phyloP scores from a whole-genome alignment of 345 rosid genomes.

The Citrus glauca region DNA sequence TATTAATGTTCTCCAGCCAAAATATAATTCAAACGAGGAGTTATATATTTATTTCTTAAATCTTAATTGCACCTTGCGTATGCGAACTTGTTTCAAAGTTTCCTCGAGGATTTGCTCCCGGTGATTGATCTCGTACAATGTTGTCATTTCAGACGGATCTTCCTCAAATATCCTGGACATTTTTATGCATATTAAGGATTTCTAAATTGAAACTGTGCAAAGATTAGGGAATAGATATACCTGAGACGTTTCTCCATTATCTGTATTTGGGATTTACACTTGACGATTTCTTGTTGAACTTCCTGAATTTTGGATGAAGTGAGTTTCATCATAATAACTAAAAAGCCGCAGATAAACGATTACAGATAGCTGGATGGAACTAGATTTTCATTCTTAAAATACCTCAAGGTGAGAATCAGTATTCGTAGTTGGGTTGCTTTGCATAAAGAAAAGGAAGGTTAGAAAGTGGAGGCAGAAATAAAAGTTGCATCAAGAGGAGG shows the following conservation, averaged over 20 bases:
- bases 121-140: constrained; percentile 26
- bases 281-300: constrained; percentile 25
- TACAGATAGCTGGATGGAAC: neutral
- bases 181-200: neutral
- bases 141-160: constrained; percentile 25
- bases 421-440: constrained; percentile 7
- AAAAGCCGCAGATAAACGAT: neutral
- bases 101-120: constrained; percentile 35
- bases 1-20: neutral
- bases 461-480: no score
- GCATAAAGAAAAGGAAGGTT: neutral
- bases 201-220: neutral
- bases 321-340: neutral
- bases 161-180: constrained; percentile 34
- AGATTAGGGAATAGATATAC: constrained; percentile 2
- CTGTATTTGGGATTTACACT: constrained; percentile 20
- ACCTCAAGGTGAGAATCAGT: constrained; percentile 29
- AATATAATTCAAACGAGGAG: neutral
- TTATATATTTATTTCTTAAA: no score
- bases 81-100: constrained; percentile 21
- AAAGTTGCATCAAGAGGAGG: no score
- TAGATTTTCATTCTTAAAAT: neutral
- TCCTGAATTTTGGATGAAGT: constrained; percentile 17
- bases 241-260: constrained; percentile 36
- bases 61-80: constrained; percentile 23